Evolutionary conservation across 176 grass and related monocot species (phyloP).

Genomic region (Chloris gayana): DNA sequence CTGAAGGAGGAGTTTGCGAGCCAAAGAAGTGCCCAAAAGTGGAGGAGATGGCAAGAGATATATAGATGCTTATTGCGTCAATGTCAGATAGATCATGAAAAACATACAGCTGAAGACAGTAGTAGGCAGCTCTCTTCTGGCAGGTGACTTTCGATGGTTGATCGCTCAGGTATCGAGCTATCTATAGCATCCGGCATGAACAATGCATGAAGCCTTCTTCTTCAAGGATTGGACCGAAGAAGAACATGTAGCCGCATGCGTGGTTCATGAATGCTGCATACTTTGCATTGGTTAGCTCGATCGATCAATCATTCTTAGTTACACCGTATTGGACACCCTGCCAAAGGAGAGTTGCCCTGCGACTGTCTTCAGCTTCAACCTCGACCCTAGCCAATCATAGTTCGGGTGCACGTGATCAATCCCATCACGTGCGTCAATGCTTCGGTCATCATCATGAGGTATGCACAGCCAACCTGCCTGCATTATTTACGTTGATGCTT

Average conservation of each 20-base stretch:
- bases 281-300: neutral
- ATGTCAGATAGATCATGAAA: neutral
- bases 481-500: too few relatives aligned
- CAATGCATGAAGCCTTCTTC: neutral
- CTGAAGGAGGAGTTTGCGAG: neutral
- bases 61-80: too few relatives aligned
- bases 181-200: neutral
- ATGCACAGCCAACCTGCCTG: too few relatives aligned
- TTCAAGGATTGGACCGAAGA: too few relatives aligned
- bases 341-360: conserved; percentile 82
- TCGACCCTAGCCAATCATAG: neutral
- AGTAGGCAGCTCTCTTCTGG: conserved; percentile 61
- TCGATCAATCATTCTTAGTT: neutral
- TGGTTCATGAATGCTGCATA: neutral
- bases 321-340: conserved; percentile 29
- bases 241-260: neutral
- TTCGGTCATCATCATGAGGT: too few relatives aligned
- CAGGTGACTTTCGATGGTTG: conserved; percentile 30
- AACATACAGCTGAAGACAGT: conserved; percentile 38
- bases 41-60: neutral
- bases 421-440: neutral
- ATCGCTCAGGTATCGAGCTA: neutral
- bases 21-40: too few relatives aligned
- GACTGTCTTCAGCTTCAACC: conserved; percentile 44
- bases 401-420: neutral